Evolutionary conservation across 1,139 yeast species (phyloP).

Genomic region (Candida gigantensis): DNA sequence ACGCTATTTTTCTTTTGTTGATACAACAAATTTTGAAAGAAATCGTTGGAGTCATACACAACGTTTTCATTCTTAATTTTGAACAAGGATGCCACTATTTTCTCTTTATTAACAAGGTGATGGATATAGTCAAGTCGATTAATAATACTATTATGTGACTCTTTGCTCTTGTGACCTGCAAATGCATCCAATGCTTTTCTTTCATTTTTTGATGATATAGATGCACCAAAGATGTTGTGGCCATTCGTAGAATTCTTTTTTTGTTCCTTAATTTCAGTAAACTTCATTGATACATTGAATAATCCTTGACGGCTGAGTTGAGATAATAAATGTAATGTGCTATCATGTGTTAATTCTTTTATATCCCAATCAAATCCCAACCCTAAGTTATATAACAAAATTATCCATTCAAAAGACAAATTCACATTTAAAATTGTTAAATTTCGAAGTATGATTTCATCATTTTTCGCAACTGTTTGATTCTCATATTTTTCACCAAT

Average conservation of each 20-base stretch:
- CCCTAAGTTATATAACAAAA: constrained; percentile 38
- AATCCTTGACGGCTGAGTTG: constrained; percentile 31
- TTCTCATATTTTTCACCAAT: constrained; percentile 29
- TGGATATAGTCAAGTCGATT: not conserved
- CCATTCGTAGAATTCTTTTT: constrained; percentile 9
- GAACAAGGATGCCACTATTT: constrained; percentile 24
- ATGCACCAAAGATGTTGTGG: constrained; percentile 3
- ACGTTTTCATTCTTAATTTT: constrained; percentile 28
- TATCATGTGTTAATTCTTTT: constrained; percentile 35
- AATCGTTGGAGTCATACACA: constrained; percentile 34
- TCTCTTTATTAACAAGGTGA: constrained; percentile 8
- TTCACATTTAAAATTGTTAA: constrained; percentile 30
- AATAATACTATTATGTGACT: not conserved
- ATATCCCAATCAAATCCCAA: constrained; percentile 42
- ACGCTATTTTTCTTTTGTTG: constrained; percentile 10
- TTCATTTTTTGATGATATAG: constrained; percentile 6
- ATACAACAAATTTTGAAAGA: constrained; percentile 14
- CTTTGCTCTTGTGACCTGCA: not conserved
- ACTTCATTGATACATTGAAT: constrained; percentile 27
- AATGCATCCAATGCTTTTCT: constrained; percentile 11
- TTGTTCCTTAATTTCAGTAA: constrained; percentile 22
- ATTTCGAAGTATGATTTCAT: constrained; percentile 37
- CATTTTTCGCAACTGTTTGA: constrained; percentile 13
- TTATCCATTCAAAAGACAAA: constrained; percentile 41
- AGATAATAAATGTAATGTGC: constrained; percentile 29